Base-by-base conservation (phyloP, 148 eudicot species). In the Fagopyrum esculentum region DNA sequence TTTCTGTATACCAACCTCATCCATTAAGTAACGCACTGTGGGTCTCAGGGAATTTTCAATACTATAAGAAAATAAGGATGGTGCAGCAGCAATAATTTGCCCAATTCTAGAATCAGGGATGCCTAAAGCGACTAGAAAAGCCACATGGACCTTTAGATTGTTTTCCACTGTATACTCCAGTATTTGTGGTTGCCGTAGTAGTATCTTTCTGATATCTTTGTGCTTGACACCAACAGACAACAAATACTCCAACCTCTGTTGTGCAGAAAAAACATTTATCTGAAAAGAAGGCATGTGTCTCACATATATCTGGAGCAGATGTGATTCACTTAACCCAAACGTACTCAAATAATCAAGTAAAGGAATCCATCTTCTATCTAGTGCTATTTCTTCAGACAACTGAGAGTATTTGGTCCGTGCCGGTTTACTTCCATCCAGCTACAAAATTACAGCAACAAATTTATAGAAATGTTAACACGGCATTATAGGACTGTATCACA, bases 331-430 rank as follows among this genome's bases (percentile, higher is more conserved):
- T 77, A 95, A 87, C 46, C 97, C 98, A 81, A 86, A 92, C 30
- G 93, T 90, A 79, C 84, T 84, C 47, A 95, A 82, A 78, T 95
- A 95, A 83, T 95, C 97, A 76, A 95, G 93, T 78, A 95, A 95
- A 45, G 96, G 97, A 78, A 90, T 83, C 87, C 91, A 92, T 85
- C 88, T 86, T 70, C 85, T 91, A 78, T 90, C 96, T 43, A 95
- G 68, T 74, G 84, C 86, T 60, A 90, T 77, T 84, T 95, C 98
- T 69, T 92, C 97, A 26, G 86, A 80, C 64, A 94, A 76, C 78
- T 80, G 86, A 77, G 77, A 50, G 73, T 81, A 94, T 81, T 81
- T 90, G 73, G 78, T 80, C 85, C 77, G 85, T 59, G 80, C 69
- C 75, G 87, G 80, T 49, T 69, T 86, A 76, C 73, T 83, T 74